Evolutionary conservation across 192 early-diverging fungal genomes (phyloP).

Genomic region (Hyaloraphidium curvatum): DNA sequence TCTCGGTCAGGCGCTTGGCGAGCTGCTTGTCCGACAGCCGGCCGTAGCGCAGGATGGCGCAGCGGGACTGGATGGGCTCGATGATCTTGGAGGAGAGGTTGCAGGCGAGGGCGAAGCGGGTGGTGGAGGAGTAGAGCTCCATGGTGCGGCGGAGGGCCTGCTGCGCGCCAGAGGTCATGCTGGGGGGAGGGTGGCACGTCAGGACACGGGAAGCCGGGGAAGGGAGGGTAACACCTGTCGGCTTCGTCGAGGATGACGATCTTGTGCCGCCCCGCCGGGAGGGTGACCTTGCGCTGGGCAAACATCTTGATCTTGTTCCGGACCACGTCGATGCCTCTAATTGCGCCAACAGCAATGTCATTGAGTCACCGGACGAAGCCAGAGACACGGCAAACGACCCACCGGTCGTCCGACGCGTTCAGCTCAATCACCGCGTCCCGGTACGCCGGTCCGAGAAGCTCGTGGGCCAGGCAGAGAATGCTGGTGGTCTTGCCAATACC

Average conservation of each 20-base stretch:
- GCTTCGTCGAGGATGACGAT: conserved; percentile 94
- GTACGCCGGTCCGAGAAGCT: conserved; percentile 59
- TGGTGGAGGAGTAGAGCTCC: conserved; percentile 92
- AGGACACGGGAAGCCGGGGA: too few species aligned
- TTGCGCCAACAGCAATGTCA: background rate
- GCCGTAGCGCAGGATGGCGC: conserved; percentile 74
- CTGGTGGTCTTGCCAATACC: conserved; percentile 97
- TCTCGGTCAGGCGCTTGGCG: conserved; percentile 54
- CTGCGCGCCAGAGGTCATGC: conserved; percentile 92
- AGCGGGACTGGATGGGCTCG: conserved; percentile 91
- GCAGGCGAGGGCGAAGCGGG: conserved; percentile 91
- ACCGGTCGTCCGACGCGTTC: conserved; percentile 97
- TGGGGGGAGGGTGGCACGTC: too few species aligned
- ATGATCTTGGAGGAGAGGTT: conserved; percentile 94
- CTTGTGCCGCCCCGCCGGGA: conserved; percentile 70
- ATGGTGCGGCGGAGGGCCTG: conserved; percentile 94
- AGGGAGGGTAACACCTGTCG: too few species aligned
- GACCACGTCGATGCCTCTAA: conserved; percentile 86
- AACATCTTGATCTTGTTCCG: conserved; percentile 94
- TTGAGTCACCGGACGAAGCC: background rate
- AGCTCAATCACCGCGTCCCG: conserved; percentile 92
- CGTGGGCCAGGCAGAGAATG: conserved; percentile 78
- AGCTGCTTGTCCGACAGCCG: conserved; percentile 64
- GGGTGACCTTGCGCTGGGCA: conserved; percentile 94
- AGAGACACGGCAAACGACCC: conserved; percentile 2